phyloP scores from a whole-genome alignment of 257 asterid species.

The Solanum medicagineum region DNA sequence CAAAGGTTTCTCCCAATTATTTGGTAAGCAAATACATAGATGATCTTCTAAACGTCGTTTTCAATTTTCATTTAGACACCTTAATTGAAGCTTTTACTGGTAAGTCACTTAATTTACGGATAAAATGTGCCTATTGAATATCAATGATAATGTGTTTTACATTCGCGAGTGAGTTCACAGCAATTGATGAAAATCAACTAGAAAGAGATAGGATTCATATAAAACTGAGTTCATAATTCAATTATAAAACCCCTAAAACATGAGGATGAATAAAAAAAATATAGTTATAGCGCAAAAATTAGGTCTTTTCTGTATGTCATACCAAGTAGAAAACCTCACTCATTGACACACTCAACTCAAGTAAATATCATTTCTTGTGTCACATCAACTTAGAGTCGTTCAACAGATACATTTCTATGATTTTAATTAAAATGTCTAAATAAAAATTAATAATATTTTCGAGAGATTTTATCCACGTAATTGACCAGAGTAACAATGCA shows the following conservation, averaged over 20 bases:
- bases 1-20: neutral
- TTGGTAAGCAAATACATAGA: neutral
- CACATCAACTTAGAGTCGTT: neutral
- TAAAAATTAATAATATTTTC: neutral
- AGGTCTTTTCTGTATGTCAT: neutral
- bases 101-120: neutral
- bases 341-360: neutral
- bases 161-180: neutral
- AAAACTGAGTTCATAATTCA: too few relatives aligned
- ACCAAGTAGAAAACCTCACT: neutral
- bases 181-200: neutral
- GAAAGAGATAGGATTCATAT: too few relatives aligned
- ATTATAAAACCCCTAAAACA: too few relatives aligned
- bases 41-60: neutral
- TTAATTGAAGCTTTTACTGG: fast-evolving
- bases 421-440: neutral
- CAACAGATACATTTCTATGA: neutral
- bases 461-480: neutral
- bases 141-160: neutral
- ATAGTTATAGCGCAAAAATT: neutral
- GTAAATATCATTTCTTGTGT: neutral
- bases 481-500: neutral
- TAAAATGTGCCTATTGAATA: neutral
- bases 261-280: neutral
- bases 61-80: neutral